Evolutionary conservation across 2,329 filamentous ascomycete species (phyloP).

Genomic region (Colletotrichum sp.): DNA sequence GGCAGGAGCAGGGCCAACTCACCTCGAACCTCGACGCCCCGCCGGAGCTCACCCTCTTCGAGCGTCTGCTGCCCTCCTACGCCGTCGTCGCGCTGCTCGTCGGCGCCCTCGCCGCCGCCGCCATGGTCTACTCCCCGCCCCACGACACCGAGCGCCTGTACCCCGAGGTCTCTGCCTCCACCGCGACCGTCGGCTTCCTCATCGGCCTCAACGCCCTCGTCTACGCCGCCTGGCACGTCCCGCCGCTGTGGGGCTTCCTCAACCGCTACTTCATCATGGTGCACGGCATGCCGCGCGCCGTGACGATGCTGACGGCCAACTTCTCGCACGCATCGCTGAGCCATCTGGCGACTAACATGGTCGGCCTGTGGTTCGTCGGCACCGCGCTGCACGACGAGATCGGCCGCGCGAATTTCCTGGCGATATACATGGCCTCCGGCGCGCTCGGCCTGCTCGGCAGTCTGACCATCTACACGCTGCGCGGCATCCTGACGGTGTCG

Average conservation of each 20-base stretch:
- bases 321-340: constrained; percentile 71
- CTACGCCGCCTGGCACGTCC: constrained; percentile 65
- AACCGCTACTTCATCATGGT: constrained; percentile 73
- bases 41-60: constrained; percentile 56
- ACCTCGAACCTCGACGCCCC: constrained; percentile 56
- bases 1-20: constrained; percentile 41
- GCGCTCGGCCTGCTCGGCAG: constrained; percentile 64
- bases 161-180: constrained; percentile 65
- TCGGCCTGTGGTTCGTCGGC: constrained; percentile 70
- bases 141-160: constrained; percentile 53
- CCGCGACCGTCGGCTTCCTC: constrained; percentile 68
- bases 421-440: constrained; percentile 68
- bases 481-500: constrained; percentile 50
- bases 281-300: constrained; percentile 67
- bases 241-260: constrained; percentile 68
- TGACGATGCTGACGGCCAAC: constrained; percentile 65
- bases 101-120: constrained; percentile 46
- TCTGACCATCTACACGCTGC: constrained; percentile 54
- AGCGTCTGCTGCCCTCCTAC: constrained; percentile 62
- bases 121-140: constrained; percentile 48
- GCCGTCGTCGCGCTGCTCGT: constrained; percentile 52
- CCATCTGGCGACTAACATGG: constrained; percentile 71
- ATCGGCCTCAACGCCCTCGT: constrained; percentile 64
- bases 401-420: constrained; percentile 71
- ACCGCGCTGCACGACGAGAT: constrained; percentile 72